Conservation (phyloP, 1,284 basidiomycete species). For the Ustilago hordei region DNA sequence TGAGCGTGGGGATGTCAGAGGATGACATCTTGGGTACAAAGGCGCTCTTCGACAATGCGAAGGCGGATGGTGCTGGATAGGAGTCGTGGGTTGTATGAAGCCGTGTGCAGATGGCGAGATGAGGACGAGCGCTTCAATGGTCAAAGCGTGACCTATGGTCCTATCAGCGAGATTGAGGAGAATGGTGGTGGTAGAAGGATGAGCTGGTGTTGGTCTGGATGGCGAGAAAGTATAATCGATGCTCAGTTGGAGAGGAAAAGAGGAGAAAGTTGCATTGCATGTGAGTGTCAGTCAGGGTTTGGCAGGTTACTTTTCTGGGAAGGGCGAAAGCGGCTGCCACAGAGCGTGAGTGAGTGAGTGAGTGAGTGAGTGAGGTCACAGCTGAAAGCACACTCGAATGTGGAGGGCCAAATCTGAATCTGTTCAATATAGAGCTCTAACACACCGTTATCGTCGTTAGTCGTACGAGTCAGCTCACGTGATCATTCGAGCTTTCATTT, state of each 20-base stretch:
- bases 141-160: too few species aligned
- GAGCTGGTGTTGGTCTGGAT: neutral
- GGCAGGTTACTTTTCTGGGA: neutral
- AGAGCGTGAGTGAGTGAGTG: too few species aligned
- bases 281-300: constrained; percentile 2
- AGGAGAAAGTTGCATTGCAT: constrained; percentile 11
- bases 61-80: neutral
- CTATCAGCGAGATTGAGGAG: neutral
- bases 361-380: constrained; percentile 11
- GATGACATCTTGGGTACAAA: constrained; percentile 23
- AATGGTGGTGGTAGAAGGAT: constrained; percentile 2
- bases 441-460: neutral
- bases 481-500: constrained; percentile 6
- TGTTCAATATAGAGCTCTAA: constrained; percentile 11
- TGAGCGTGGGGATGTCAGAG: constrained; percentile 69
- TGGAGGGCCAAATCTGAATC: constrained; percentile 16
- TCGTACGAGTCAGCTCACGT: constrained; percentile 25
- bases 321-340: neutral
- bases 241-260: neutral
- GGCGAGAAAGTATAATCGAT: neutral
- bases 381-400: constrained; percentile 27
- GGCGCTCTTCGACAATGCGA: neutral
- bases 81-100: neutral
- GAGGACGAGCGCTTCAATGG: neutral
- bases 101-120: neutral